A percentile compares a stretch with the other conserved stretches of the same genome.
Conservation (phyloP, 768 basidiomycete species). For the Agaricus bisporus region DNA sequence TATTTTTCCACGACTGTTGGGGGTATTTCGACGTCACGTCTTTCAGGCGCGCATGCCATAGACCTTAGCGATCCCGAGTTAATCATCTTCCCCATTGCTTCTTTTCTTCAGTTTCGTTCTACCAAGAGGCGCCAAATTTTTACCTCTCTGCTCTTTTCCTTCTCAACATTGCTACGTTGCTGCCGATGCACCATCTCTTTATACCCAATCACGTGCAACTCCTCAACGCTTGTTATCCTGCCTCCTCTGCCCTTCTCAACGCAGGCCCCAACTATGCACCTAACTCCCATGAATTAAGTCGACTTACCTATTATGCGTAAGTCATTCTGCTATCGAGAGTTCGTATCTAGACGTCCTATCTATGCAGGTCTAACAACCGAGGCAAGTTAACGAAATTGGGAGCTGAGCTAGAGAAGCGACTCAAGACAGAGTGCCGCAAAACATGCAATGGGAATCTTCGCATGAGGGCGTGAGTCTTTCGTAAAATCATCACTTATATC, state of each 20-base stretch:
- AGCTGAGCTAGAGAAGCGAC: conserved; percentile 70
- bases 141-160: not conserved
- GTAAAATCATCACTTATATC: not conserved
- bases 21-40: conserved; percentile 6
- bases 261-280: conserved; percentile 75
- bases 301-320: conserved; percentile 78
- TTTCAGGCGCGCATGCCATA: conserved; percentile 1
- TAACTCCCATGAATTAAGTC: conserved; percentile 80
- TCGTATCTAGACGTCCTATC: not conserved
- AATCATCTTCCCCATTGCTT: not conserved
- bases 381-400: conserved; percentile 76
- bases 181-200: conserved; percentile 63
- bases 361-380: conserved; percentile 61
- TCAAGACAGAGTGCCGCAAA: conserved; percentile 57
- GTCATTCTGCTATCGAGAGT: conserved; percentile 10
- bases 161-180: not conserved
- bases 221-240: conserved; percentile 83
- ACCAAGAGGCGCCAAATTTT: not conserved
- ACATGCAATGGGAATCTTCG: conserved; percentile 71
- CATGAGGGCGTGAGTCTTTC: conserved; percentile 63
- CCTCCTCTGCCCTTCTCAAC: conserved; percentile 64
- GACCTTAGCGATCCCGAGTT: not conserved
- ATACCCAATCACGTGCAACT: conserved; percentile 81
- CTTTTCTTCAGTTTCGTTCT: not conserved
- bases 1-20: not conserved